Evolutionary conservation across 31 red algal species (phyloP).

Genomic region (Endocladia muricata): DNA sequence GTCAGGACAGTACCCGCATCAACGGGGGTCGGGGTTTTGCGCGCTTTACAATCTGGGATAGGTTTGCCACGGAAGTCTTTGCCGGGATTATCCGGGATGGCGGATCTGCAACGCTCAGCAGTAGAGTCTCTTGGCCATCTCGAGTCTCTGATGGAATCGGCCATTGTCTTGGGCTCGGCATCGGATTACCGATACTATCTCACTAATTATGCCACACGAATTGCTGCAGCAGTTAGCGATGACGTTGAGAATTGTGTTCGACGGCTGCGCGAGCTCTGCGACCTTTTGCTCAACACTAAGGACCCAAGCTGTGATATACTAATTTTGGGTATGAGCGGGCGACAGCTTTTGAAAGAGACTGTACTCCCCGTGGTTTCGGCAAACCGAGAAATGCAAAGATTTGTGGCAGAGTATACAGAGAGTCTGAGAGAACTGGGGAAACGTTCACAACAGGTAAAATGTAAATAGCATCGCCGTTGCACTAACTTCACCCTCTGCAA

Average conservation of each 20-base stretch:
- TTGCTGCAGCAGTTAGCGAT: slow-evolving; percentile 61
- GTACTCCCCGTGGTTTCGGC: slow-evolving; percentile 67
- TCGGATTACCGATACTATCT: slow-evolving; percentile 76
- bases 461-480: no score
- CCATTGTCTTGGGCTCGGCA: slow-evolving; percentile 49
- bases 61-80: slow-evolving; percentile 8
- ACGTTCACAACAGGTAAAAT: neutral
- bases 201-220: slow-evolving; percentile 54
- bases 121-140: slow-evolving; percentile 79
- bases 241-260: slow-evolving; percentile 69
- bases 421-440: slow-evolving; percentile 49
- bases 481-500: no score
- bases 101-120: slow-evolving; percentile 65
- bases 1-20: slow-evolving; percentile 23
- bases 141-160: slow-evolving; percentile 71
- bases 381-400: slow-evolving; percentile 71
- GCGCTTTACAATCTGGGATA: slow-evolving; percentile 32
- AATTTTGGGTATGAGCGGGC: slow-evolving; percentile 60
- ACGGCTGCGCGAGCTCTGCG: slow-evolving; percentile 77
- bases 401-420: slow-evolving; percentile 78
- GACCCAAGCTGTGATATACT: slow-evolving; percentile 27
- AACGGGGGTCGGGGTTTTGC: slow-evolving; percentile 27
- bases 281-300: slow-evolving; percentile 44
- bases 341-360: slow-evolving; percentile 51
- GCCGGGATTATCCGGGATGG: slow-evolving; percentile 52